Percentiles rank a stretch among this genome's conserved stretches.
phyloP scores from a whole-genome alignment of 192 early-diverging fungal species.

The Linnemannia schmuckeri region DNA sequence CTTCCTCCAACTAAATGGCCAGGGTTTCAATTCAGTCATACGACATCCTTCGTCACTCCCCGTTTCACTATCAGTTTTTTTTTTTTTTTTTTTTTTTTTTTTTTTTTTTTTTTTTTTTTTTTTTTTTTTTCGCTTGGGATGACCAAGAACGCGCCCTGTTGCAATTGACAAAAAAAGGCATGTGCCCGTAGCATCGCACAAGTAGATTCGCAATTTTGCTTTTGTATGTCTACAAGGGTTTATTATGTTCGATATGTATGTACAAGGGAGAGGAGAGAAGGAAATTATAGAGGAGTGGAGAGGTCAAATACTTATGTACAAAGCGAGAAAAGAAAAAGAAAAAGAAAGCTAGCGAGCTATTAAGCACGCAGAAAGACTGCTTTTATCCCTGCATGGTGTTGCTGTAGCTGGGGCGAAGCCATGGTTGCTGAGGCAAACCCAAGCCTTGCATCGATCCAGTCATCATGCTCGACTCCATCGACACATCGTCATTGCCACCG shows the following conservation, averaged over 20 bases:
- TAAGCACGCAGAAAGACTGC: background rate
- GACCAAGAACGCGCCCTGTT: background rate
- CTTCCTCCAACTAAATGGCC: background rate
- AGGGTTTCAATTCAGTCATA: background rate
- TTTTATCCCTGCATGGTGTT: slow-evolving; percentile 31
- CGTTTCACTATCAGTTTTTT: background rate
- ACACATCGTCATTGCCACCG: background rate
- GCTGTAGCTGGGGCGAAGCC: background rate
- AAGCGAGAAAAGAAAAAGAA: background rate
- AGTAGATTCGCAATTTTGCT: background rate
- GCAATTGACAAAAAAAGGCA: background rate
- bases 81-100: background rate
- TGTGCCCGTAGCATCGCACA: background rate
- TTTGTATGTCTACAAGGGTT: background rate
- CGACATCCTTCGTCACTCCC: background rate
- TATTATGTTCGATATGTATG: background rate
- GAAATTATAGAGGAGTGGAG: background rate
- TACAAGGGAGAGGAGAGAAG: slow-evolving; percentile 1
- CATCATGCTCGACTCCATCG: background rate
- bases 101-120: background rate
- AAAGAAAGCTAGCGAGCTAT: background rate
- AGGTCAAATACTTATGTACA: slow-evolving; percentile 1
- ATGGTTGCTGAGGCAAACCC: background rate
- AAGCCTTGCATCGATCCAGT: background rate
- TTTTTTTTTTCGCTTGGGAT: background rate